Conservation (phyloP, 768 basidiomycete species). For the Leccinum boreale region DNA sequence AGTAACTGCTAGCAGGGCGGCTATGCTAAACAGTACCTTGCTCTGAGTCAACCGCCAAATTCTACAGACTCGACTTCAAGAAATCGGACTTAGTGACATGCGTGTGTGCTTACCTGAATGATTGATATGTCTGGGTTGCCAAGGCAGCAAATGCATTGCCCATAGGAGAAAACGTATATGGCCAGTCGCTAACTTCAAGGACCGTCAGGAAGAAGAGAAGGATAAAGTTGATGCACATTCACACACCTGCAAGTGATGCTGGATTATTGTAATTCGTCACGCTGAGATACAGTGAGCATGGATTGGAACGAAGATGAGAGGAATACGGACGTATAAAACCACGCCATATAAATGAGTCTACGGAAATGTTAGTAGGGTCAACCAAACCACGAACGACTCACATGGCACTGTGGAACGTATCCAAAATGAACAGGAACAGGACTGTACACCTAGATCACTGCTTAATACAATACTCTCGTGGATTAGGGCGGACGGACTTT, state of each 20-base stretch:
- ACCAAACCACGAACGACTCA: not conserved
- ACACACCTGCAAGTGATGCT: not conserved
- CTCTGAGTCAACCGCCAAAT: slow-evolving; percentile 10
- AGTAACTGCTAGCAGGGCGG: not conserved
- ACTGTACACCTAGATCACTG: slow-evolving; percentile 11
- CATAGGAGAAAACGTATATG: slow-evolving; percentile 48
- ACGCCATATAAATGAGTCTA: slow-evolving; percentile 20
- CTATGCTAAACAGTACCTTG: not conserved
- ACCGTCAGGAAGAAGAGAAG: not conserved
- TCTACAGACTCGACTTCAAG: slow-evolving; percentile 4
- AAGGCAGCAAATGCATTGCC: slow-evolving; percentile 46
- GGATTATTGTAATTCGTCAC: not conserved
- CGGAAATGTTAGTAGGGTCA: not conserved
- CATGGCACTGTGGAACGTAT: slow-evolving; percentile 19
- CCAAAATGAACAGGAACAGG: slow-evolving; percentile 15
- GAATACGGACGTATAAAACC: slow-evolving; percentile 12
- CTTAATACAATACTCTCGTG: not conserved
- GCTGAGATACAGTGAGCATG: not conserved
- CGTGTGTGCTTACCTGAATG: slow-evolving; percentile 35
- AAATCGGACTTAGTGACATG: not conserved
- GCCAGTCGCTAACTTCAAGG: slow-evolving; percentile 41
- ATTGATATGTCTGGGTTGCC: slow-evolving; percentile 47
- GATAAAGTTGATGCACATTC: not conserved
- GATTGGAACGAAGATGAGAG: too few species aligned
- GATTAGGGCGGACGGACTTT: slow-evolving; percentile 1